phyloP scores from a whole-genome alignment of 352 stramenopile genomes.

The Globisporangium cylindrosporum region DNA sequence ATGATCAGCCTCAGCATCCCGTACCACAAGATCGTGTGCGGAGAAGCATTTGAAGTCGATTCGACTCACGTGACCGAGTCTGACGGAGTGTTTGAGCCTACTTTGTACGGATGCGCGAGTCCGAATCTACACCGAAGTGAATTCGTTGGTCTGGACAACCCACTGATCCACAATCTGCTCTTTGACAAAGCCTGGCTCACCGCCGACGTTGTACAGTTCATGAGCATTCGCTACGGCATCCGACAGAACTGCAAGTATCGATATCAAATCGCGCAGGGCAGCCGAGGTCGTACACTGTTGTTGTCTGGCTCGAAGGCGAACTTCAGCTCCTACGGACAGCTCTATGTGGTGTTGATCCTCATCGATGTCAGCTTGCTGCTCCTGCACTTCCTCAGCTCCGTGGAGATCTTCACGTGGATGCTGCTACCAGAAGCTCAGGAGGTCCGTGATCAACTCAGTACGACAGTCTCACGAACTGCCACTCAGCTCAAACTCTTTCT shows the following conservation, averaged over 20 bases:
- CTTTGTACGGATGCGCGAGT: slow-evolving; percentile 25
- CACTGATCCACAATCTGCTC: slow-evolving; percentile 8
- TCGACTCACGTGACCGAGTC: background rate
- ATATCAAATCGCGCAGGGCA: slow-evolving; percentile 11
- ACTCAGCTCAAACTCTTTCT: background rate
- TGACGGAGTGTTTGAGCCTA: slow-evolving; percentile 12
- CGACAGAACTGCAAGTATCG: slow-evolving; percentile 21
- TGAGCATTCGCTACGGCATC: slow-evolving; percentile 18
- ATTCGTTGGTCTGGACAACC: slow-evolving; percentile 19
- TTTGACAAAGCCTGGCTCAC: slow-evolving; percentile 21
- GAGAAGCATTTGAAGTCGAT: slow-evolving; percentile 21
- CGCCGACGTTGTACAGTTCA: slow-evolving; percentile 15
- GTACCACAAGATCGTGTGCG: slow-evolving; percentile 17
- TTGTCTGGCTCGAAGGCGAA: slow-evolving; percentile 1
- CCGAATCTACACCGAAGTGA: slow-evolving; percentile 19
- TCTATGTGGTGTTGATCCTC: slow-evolving; percentile 26
- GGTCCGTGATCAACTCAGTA: slow-evolving; percentile 14
- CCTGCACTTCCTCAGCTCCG: background rate
- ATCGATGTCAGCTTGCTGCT: slow-evolving; percentile 22
- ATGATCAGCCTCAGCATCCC: slow-evolving; percentile 24
- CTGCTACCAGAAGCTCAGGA: slow-evolving; percentile 10
- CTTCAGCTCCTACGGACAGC: slow-evolving; percentile 19
- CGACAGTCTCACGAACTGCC: background rate
- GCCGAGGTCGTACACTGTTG: background rate
- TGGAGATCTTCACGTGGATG: slow-evolving; percentile 20